Conservation (phyloP, 768 basidiomycete genomes). For the Kockovaella imperatae region DNA sequence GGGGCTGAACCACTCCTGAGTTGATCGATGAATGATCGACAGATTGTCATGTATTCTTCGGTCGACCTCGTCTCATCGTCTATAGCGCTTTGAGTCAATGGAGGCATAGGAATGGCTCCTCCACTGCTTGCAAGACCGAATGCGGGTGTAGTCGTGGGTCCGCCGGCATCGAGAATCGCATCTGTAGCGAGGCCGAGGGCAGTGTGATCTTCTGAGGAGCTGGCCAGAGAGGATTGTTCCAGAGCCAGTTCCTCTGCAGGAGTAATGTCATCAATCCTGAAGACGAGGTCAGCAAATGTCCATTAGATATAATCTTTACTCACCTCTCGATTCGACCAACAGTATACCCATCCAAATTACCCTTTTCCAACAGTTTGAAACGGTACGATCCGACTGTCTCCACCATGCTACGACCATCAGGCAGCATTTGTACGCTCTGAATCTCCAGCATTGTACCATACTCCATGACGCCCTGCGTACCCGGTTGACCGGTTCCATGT, state of each 20-base stretch:
- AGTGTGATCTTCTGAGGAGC: slow-evolving; percentile 1
- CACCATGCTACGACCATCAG: slow-evolving; percentile 83
- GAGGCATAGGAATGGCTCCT: not conserved
- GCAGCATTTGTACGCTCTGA: slow-evolving; percentile 70
- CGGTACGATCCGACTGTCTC: slow-evolving; percentile 64
- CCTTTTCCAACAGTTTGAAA: slow-evolving; percentile 79
- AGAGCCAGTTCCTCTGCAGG: slow-evolving; percentile 47
- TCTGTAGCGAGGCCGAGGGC: not conserved
- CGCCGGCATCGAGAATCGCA: not conserved
- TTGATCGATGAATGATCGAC: slow-evolving; percentile 57
- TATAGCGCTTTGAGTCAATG: slow-evolving; percentile 3
- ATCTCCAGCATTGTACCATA: slow-evolving; percentile 96
- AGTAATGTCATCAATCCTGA: slow-evolving; percentile 47
- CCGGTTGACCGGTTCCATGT: slow-evolving; percentile 36
- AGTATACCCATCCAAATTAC: slow-evolving; percentile 79
- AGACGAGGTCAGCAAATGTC: not conserved
- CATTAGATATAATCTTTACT: slow-evolving; percentile 1
- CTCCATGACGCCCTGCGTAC: slow-evolving; percentile 52
- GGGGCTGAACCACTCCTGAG: slow-evolving; percentile 68
- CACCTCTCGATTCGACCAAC: slow-evolving; percentile 69
- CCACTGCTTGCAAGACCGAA: not conserved
- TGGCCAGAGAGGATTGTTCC: slow-evolving; percentile 37
- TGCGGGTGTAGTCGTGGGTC: not conserved
- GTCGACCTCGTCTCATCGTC: slow-evolving; percentile 47
- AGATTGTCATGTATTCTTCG: slow-evolving; percentile 55